A percentile compares a stretch with the other conserved stretches of the same genome.
Evolutionary conservation across 78 protist species (phyloP).

Genomic region (Dictyostelium firmibasis): DNA sequence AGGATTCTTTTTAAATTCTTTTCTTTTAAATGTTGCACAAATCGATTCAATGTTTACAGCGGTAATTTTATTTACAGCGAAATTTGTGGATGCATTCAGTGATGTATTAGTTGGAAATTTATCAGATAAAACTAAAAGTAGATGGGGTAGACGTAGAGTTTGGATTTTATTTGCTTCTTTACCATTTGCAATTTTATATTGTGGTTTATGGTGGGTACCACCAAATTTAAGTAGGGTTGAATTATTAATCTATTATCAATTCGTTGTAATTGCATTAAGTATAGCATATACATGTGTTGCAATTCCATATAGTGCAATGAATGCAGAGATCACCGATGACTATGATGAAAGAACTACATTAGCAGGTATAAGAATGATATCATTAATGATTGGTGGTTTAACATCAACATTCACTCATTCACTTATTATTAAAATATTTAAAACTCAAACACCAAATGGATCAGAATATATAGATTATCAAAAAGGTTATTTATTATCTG

Average conservation of each 20-base stretch:
- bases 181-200: conserved; percentile 61
- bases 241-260: conserved; percentile 38
- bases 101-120: conserved; percentile 66
- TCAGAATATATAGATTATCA: conserved; percentile 5
- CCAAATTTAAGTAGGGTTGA: not conserved
- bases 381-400: conserved; percentile 69
- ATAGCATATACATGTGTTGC: conserved; percentile 72
- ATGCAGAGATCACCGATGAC: conserved; percentile 76
- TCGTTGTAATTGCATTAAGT: conserved; percentile 11
- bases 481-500: conserved; percentile 64
- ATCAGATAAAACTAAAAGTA: conserved; percentile 28
- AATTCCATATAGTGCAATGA: conserved; percentile 74
- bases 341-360: conserved; percentile 70
- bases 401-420: conserved; percentile 56
- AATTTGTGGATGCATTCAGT: conserved; percentile 64
- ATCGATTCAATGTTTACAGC: conserved; percentile 47
- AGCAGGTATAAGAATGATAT: conserved; percentile 67
- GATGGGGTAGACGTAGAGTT: conserved; percentile 78
- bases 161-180: conserved; percentile 61
- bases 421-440: conserved; percentile 19
- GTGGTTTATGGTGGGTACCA: conserved; percentile 54
- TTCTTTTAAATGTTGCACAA: conserved; percentile 49
- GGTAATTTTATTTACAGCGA: conserved; percentile 55
- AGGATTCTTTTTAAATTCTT: conserved; percentile 68
- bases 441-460: not conserved